These are phyloP conservation scores for Sporodiniella umbellata DNA, from an alignment of 371 early-diverging fungal species.

Conservation along the genomic window DNA sequence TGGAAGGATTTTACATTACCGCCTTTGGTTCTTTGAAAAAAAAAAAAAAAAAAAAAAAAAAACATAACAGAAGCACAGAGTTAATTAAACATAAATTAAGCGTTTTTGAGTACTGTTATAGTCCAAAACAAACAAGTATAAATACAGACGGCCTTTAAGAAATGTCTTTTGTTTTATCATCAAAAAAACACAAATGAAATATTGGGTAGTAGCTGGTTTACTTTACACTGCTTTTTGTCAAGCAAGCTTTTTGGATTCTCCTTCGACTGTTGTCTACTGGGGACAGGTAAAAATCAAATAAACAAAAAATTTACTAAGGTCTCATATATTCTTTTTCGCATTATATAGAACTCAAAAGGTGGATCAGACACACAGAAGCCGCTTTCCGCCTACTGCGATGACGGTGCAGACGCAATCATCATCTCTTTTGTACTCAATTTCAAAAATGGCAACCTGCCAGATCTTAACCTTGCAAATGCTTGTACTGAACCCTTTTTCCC, in stretches of 20 bases:
- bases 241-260: slow-evolving; percentile 9
- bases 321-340: neutral
- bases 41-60: no score
- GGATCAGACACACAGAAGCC: slow-evolving; percentile 24
- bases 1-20: no score
- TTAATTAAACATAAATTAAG: no score
- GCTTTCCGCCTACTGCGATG: slow-evolving; percentile 60
- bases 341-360: slow-evolving; percentile 26
- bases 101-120: no score
- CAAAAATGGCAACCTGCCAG: slow-evolving; percentile 40
- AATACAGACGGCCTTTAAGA: no score
- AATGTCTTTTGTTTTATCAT: neutral
- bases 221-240: neutral
- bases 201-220: neutral
- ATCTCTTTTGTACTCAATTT: slow-evolving; percentile 58
- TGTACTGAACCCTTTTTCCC: slow-evolving; percentile 46
- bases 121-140: no score
- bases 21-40: no score
- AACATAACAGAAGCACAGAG: no score
- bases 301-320: neutral
- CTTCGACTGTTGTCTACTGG: slow-evolving; percentile 22
- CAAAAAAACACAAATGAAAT: neutral
- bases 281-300: slow-evolving; percentile 14
- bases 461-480: slow-evolving; percentile 58
- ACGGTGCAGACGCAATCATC: slow-evolving; percentile 49